Base-by-base conservation (phyloP, 106 monocot genomes). In the Dioscorea alata region DNA sequence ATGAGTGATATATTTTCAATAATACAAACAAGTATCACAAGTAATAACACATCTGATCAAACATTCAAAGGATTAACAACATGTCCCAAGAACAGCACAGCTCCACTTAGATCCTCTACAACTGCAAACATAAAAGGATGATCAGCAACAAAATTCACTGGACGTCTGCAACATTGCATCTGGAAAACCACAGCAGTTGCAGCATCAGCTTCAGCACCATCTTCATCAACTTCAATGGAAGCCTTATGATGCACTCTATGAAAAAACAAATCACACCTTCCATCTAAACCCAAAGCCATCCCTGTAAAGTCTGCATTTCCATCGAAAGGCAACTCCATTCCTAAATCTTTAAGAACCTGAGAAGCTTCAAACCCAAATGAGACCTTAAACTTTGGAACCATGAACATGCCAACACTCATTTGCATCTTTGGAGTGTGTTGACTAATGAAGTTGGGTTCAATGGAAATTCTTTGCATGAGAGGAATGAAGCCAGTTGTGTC, bases 341-440 rank as follows among this genome's bases (percentile, higher is more conserved):
- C 78, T 22, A 78, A 12, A 0, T 50, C 52, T 20, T 15, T 13
- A 42, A 78, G 56, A 2, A 57, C 50, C 4, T 49, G 5, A 6
- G 74, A 57, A 2, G 74, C 66, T n/a, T 78, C 74, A 42, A 74
- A 83, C 9, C 18, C 42, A 13, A 25, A 70, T n/a, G 74, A 70
- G 12, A 78, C 62, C 48, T 71, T 83, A 62, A 83, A 78, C 66
- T 77, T 83, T 0, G 80, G 84, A n/a, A 84, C n/a, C 76, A 34
- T 69, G 76, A 76, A 80, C 9, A 25, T 50, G 12, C 71, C 23
- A 13, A 80, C 68, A 14, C 51, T 5, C 14, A 60, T 53, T 4
- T 13, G 0, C 2, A 0, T 0, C 1, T 34, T 2, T 9, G 84
- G 84, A 23, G 60, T 15, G 13, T 76, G 73, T 12, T 13, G 3